These are phyloP conservation scores for Pseudozyma hubeiensis DNA, from an alignment of 1,284 basidiomycete genomes.

Conservation along the genomic window DNA sequence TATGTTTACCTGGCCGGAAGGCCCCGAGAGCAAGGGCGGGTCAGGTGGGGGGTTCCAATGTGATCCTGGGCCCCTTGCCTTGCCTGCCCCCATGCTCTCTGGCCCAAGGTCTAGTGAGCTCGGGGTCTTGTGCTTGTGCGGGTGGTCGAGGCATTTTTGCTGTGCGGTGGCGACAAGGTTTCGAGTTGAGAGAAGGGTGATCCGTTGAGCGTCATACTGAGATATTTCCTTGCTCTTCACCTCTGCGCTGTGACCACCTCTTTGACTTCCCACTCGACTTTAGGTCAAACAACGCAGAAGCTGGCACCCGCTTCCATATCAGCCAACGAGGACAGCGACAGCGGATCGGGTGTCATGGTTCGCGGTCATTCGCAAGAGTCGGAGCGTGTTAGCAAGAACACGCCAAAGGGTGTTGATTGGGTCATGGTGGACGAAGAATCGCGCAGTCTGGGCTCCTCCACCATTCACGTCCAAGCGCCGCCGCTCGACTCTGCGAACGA, in stretches of 20 bases:
- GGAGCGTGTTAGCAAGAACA: constrained; percentile 2
- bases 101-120: not conserved
- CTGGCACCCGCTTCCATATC: not conserved
- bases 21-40: constrained; percentile 32
- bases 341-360: constrained; percentile 38
- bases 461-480: constrained; percentile 45
- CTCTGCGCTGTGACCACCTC: not conserved
- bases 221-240: not conserved
- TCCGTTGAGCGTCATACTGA: not conserved
- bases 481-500: constrained; percentile 3
- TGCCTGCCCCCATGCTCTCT: constrained; percentile 1
- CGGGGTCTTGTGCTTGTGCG: constrained; percentile 20
- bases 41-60: constrained; percentile 24
- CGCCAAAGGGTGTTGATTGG: constrained; percentile 30
- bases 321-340: constrained; percentile 33
- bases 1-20: constrained; percentile 29
- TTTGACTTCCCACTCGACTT: not conserved
- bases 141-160: constrained; percentile 1
- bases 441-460: constrained; percentile 19
- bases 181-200: not conserved
- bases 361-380: constrained; percentile 23
- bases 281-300: not conserved
- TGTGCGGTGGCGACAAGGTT: too few species aligned
- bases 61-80: constrained; percentile 34
- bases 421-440: constrained; percentile 37